Evolutionary conservation across 2,329 filamentous ascomycete species (phyloP).

Genomic region (Torrubiellomyces zombiae): DNA sequence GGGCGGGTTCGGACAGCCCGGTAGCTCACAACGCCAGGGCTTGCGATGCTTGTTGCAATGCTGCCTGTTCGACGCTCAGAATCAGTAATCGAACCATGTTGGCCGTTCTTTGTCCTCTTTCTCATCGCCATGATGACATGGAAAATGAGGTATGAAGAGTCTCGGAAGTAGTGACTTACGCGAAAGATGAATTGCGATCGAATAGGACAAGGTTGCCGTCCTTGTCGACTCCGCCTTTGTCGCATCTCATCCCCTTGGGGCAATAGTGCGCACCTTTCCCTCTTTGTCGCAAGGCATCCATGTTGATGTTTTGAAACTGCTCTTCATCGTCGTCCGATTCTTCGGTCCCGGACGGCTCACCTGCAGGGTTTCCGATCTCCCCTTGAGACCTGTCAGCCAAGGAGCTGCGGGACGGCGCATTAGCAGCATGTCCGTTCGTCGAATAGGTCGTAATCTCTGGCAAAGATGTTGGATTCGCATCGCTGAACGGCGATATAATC

Average conservation of each 20-base stretch:
- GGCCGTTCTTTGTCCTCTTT: background rate
- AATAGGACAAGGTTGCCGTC: conserved; percentile 20
- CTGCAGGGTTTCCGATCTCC: conserved; percentile 3
- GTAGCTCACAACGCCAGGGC: conserved; percentile 21
- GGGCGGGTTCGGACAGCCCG: conserved; percentile 22
- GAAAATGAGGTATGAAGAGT: background rate
- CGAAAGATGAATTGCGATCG: conserved; percentile 25
- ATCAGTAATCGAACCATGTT: conserved; percentile 1
- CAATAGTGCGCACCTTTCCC: conserved; percentile 22
- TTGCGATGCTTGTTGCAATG: conserved; percentile 26
- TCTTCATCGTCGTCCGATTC: conserved; percentile 20
- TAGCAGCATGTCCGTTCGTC: too few species aligned
- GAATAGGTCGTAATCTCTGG: conserved; percentile 9
- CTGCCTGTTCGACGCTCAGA: conserved; percentile 14
- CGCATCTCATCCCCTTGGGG: conserved; percentile 17
- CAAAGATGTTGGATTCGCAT: conserved; percentile 6
- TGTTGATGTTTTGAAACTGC: conserved; percentile 18
- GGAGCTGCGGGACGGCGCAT: conserved; percentile 9
- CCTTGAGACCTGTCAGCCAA: conserved; percentile 7
- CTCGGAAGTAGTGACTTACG: conserved; percentile 10
- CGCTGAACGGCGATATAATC: conserved; percentile 9
- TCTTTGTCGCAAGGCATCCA: conserved; percentile 21
- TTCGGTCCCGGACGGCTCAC: conserved; percentile 8
- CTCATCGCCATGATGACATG: background rate
- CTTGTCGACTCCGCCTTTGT: conserved; percentile 23